Percentiles rank a stretch among this genome's conserved stretches.
These are phyloP conservation scores for Betula pendula DNA, from an alignment of 306 rosid species.

Conservation along the genomic window DNA sequence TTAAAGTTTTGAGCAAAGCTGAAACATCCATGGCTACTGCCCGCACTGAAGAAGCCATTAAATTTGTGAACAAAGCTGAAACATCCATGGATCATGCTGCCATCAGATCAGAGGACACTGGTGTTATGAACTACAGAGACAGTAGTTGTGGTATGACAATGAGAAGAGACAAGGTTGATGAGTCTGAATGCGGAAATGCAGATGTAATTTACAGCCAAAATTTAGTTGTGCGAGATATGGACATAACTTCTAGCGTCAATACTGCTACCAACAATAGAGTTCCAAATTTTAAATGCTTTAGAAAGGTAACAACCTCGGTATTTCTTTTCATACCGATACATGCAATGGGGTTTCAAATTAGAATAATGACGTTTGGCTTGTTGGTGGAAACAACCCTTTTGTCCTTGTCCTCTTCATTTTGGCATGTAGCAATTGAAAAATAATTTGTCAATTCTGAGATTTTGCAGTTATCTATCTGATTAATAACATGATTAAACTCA, in stretches of 20 bases:
- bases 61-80: slow-evolving; percentile 24
- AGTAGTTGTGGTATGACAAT: slow-evolving; percentile 30
- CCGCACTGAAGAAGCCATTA: not conserved
- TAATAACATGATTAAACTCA: not conserved
- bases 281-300: slow-evolving; percentile 72
- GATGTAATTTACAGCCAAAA: slow-evolving; percentile 56
- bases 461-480: not conserved
- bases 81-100: slow-evolving; percentile 28
- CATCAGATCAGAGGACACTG: slow-evolving; percentile 12
- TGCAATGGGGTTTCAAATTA: not conserved
- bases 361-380: not conserved
- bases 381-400: not conserved
- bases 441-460: not conserved
- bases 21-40: not conserved
- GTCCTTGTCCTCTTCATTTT: not conserved
- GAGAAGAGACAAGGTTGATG: slow-evolving; percentile 46
- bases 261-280: slow-evolving; percentile 42
- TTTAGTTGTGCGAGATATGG: slow-evolving; percentile 61
- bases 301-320: slow-evolving; percentile 61
- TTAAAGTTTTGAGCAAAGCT: slow-evolving; percentile 23
- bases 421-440: not conserved
- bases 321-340: slow-evolving; percentile 6
- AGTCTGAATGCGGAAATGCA: slow-evolving; percentile 48
- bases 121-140: slow-evolving; percentile 33
- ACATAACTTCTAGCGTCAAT: slow-evolving; percentile 11